Percentiles rank a stretch among this genome's conserved stretches.
Conservation (phyloP, 805 yeast species). For the Candida coleopterorum region DNA sequence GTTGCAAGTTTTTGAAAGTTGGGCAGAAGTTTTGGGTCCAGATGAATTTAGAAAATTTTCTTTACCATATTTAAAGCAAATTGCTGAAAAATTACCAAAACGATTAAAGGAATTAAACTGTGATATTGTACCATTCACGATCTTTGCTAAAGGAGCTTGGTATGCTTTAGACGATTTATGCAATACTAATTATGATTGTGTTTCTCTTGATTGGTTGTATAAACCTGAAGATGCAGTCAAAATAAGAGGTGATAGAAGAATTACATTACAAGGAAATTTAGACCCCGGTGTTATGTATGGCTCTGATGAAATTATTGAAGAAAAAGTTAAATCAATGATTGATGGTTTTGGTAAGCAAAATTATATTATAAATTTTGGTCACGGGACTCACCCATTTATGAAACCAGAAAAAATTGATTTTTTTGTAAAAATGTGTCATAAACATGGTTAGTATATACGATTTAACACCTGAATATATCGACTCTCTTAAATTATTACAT, state of each 20-base stretch:
- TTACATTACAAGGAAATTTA: constrained; percentile 86
- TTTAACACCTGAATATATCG: constrained; percentile 33
- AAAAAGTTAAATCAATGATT: constrained; percentile 84
- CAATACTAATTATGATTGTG: constrained; percentile 73
- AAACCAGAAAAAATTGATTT: constrained; percentile 83
- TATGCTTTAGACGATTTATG: constrained; percentile 86
- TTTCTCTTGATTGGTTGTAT: constrained; percentile 92
- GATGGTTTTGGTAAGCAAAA: constrained; percentile 83
- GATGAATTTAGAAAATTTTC: constrained; percentile 83
- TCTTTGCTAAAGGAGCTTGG: constrained; percentile 97
- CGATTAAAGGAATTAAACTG: constrained; percentile 71
- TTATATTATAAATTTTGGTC: constrained; percentile 94
- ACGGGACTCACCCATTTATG: constrained; percentile 98
- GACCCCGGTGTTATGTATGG: constrained; percentile 97
- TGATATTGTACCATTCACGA: constrained; percentile 77
- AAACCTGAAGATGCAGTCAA: constrained; percentile 81
- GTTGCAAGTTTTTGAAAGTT: constrained; percentile 93
- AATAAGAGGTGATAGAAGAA: constrained; percentile 64
- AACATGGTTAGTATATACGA: constrained; percentile 57
- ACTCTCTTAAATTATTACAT: constrained; percentile 47
- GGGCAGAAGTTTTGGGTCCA: constrained; percentile 97
- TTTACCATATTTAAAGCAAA: constrained; percentile 80
- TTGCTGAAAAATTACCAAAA: constrained; percentile 60
- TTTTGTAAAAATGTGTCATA: constrained; percentile 84
- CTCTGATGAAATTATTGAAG: constrained; percentile 69